Base-by-base conservation (phyloP, 2,329 filamentous ascomycete genomes). In the Fusarium nurragi region DNA sequence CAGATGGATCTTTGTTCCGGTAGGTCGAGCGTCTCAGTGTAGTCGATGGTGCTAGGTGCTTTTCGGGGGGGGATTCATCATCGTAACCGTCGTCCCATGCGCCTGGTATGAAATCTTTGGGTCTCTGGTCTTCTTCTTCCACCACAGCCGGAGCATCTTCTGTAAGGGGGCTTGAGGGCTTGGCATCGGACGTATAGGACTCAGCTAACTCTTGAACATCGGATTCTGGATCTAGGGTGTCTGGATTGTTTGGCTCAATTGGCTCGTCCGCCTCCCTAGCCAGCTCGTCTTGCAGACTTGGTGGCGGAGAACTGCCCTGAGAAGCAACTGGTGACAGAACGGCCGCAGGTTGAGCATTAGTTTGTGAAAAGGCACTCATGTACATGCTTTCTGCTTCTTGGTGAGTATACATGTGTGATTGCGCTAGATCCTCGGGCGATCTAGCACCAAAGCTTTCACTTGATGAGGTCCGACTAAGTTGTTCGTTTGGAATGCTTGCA, bases 301-400 rank as follows among this genome's bases (percentile, higher is more conserved):
- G 41, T 5, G 54, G 44, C 25, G 56, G 25, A 23, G 54, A n/a
- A 19, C 26, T 65, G 10, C 46, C 43, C 12, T 58, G 59, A 16
- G 63, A 68, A 22, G 43, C 37, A 26, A 39, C 38, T 14, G 57
- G 53, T 13, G 64, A 48, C 8, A 46, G 21, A 6, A 40, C 21
- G 3, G 46, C 39, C 8, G 55, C 52, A 3, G 51, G 71, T 11
- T 77, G 73, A 3, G 73, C 72, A 30, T 77, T 74, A 3, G 77
- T 74, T 23, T 84, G 77, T 3, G 87, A 89, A 48, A 90, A 85
- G 2, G 88, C 88, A 63, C 88, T 94, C 88, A 93, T 89, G 70
- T 95, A 96, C 88, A 96, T 91, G 74, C 92, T 95, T 72, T 92
- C 88, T 0, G 91, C 91, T 63, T 94, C 91, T 61, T 93, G 90